Evolutionary conservation across 257 asterid genomes (phyloP), one percentile per base, ranked within the genome.

Genomic region (Solanum ossicruentum): DNA sequence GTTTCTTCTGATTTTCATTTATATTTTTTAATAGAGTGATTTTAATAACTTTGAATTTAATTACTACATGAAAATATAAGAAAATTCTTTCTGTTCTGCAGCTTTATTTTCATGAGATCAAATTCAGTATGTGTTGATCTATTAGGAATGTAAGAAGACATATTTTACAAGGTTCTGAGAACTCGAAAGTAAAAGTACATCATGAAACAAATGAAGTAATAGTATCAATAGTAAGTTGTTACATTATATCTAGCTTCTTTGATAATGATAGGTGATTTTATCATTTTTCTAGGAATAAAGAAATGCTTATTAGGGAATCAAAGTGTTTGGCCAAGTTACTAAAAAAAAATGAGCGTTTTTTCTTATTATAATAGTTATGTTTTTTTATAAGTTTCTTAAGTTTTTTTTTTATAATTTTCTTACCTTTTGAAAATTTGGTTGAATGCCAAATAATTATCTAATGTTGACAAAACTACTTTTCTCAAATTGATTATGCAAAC

Each of bases 61-160:
- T 61, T 26, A 12, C 7, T 10, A 11, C 0, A 61, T 12, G 12
- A 1, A 61, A 3, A 21, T 65, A 12, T 23, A 13, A 65, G 10
- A 1, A 12, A 65, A 65, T 2, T 57, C 18, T 65, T 65, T 5
- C 9, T 4, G n/a, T 8, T 7, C 36, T 67, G 51, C 77, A 87
- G 89, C 67, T 87, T 28, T 87, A 80, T 63, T n/a, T 6, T 16
- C 87, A 87, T 84, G 56, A 57, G 12, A 55, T 10, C 10, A 55
- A 75, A 7, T 12, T 5, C 3, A 69, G 3, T 20, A 20, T 6
- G 26, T 79, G 32, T 23, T 65, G 89, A n/a, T 79, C 89, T 16
- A 1, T 7, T 26, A 11, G 11, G 39, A 32, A 65, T 28, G 47
- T 16, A 13, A 66, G 47, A 65, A 12, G 72, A 65, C 4, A 12